Percentiles rank a stretch among this genome's conserved stretches.
These are phyloP conservation scores for Aspergillus affinis DNA, from an alignment of 495 filamentous ascomycete genomes.

Conservation along the genomic window DNA sequence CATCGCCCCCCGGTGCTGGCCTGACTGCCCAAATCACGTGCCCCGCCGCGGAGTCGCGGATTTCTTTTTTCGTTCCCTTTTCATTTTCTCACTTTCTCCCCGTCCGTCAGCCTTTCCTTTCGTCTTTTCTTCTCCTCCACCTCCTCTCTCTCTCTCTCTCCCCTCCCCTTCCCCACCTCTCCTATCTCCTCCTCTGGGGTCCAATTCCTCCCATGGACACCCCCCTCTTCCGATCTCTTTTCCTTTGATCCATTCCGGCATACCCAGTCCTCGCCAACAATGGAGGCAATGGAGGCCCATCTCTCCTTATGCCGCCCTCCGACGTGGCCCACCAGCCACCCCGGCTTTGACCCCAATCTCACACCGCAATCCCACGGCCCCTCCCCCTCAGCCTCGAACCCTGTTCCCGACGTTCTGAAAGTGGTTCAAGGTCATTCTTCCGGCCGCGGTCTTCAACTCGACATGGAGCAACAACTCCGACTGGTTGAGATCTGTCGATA, in stretches of 20 bases:
- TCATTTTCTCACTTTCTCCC: neutral
- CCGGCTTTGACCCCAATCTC: neutral
- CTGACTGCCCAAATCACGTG: slow-evolving; percentile 2
- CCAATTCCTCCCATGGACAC: neutral
- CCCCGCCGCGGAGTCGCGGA: neutral
- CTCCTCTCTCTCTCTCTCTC: slow-evolving; percentile 5
- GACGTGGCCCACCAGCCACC: neutral
- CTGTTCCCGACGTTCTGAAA: neutral
- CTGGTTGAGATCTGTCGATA: slow-evolving; percentile 21
- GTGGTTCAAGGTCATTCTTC: neutral
- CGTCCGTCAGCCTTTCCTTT: neutral
- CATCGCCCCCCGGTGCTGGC: neutral
- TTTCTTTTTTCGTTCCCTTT: slow-evolving; percentile 2
- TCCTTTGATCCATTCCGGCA: neutral
- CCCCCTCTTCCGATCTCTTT: neutral
- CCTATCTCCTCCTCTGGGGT: neutral
- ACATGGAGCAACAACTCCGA: slow-evolving; percentile 17
- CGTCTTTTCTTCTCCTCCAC: neutral
- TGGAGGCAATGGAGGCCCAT: neutral
- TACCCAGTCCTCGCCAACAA: too few species aligned
- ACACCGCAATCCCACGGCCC: neutral
- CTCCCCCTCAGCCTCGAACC: neutral
- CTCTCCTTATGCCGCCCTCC: neutral
- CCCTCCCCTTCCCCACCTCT: slow-evolving; percentile 5
- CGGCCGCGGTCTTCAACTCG: slow-evolving; percentile 20